Evolutionary conservation across 345 rosid genomes (phyloP).

Genomic region (Erodium maritimum): DNA sequence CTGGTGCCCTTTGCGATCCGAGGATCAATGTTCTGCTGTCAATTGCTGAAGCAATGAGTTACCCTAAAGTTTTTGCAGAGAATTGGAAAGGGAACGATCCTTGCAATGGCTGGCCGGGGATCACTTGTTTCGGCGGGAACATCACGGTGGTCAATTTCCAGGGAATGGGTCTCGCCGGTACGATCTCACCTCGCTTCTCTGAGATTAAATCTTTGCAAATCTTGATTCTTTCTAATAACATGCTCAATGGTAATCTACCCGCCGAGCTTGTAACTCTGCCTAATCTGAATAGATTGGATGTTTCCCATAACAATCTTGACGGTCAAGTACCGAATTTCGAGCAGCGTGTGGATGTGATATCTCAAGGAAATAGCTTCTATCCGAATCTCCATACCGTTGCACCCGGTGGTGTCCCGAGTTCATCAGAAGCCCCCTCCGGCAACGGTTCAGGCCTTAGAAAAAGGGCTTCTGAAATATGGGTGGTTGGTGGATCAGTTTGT

Average conservation of each 20-base stretch:
- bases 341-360: slow-evolving; percentile 15
- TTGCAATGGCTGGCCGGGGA: slow-evolving; percentile 53
- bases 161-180: slow-evolving; percentile 42
- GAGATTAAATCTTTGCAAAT: slow-evolving; percentile 31
- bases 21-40: slow-evolving; percentile 36
- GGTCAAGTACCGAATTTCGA: slow-evolving; percentile 45
- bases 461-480: slow-evolving; percentile 28
- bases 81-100: slow-evolving; percentile 61
- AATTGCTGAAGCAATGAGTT: slow-evolving; percentile 34
- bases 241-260: slow-evolving; percentile 50
- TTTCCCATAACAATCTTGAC: slow-evolving; percentile 41
- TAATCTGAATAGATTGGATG: slow-evolving; percentile 42
- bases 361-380: slow-evolving; percentile 41
- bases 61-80: slow-evolving; percentile 40
- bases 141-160: slow-evolving; percentile 34
- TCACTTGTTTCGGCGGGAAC: slow-evolving; percentile 34
- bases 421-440: background rate
- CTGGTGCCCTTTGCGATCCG: slow-evolving; percentile 46
- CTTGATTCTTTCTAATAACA: slow-evolving; percentile 39
- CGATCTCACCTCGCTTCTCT: slow-evolving; percentile 46
- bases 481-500: slow-evolving; percentile 48
- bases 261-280: slow-evolving; percentile 38
- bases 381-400: slow-evolving; percentile 28
- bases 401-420: no score
- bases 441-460: slow-evolving; percentile 10